phyloP scores from a whole-genome alignment of 441 rosid genomes.

The Bruguiera hainesii region DNA sequence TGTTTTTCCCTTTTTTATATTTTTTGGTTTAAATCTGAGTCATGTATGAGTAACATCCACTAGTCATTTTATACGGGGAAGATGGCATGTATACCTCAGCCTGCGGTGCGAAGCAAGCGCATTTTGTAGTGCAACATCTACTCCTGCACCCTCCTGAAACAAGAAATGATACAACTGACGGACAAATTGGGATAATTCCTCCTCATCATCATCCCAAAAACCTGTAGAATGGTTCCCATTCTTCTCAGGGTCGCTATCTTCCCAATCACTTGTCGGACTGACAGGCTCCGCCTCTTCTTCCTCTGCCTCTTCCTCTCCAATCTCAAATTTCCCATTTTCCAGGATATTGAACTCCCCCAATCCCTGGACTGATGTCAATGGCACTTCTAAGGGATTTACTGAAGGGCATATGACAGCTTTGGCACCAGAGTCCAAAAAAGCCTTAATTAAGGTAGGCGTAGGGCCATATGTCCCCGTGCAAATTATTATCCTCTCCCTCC shows the following conservation, averaged over 20 bases:
- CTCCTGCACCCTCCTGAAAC: slow-evolving; percentile 63
- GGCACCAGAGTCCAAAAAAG: slow-evolving; percentile 86
- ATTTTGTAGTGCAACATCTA: slow-evolving; percentile 62
- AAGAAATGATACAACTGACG: slow-evolving; percentile 62
- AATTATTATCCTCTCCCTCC: slow-evolving; percentile 92
- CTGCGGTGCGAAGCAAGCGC: slow-evolving; percentile 61
- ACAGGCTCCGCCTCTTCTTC: slow-evolving; percentile 56
- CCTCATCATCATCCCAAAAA: slow-evolving; percentile 80
- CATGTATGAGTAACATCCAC: slow-evolving; percentile 6
- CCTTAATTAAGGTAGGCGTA: slow-evolving; percentile 61
- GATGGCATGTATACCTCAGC: slow-evolving; percentile 76
- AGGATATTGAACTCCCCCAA: slow-evolving; percentile 43
- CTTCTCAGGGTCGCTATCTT: slow-evolving; percentile 76
- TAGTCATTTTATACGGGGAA: slow-evolving; percentile 50
- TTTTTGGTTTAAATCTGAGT: background rate
- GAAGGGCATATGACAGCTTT: slow-evolving; percentile 82
- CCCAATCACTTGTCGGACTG: slow-evolving; percentile 90
- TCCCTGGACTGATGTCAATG: slow-evolving; percentile 41
- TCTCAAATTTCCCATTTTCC: slow-evolving; percentile 82
- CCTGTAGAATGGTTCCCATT: slow-evolving; percentile 32
- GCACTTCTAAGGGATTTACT: slow-evolving; percentile 61
- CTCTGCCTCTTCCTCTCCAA: slow-evolving; percentile 78
- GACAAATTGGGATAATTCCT: slow-evolving; percentile 65
- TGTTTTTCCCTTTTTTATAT: background rate
- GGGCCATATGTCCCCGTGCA: slow-evolving; percentile 87